Conservation (phyloP, 768 basidiomycete species). For the Termitomyces sp. region DNA sequence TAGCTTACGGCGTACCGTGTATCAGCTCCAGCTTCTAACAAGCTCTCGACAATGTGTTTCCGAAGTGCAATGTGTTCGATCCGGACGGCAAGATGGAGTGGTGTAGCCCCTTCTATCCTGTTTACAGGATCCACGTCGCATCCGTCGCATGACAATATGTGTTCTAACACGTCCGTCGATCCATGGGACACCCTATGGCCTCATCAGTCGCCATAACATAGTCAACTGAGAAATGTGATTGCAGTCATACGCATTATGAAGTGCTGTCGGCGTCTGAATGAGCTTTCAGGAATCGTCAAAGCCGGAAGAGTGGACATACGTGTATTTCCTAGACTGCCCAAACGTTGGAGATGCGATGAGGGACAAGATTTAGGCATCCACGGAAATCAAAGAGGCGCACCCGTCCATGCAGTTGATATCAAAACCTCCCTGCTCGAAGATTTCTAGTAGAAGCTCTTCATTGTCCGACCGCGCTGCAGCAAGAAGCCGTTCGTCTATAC, state of each 20-base stretch:
- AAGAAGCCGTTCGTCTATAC: conserved; percentile 63
- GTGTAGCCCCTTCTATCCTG: conserved; percentile 63
- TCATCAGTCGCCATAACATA: neutral
- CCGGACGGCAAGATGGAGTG: conserved; percentile 68
- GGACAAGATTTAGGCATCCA: neutral
- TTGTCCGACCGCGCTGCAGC: conserved; percentile 72
- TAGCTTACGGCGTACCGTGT: conserved; percentile 40
- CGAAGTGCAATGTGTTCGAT: conserved; percentile 53
- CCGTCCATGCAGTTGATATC: conserved; percentile 79
- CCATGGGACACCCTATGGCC: conserved; percentile 46
- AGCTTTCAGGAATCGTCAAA: neutral
- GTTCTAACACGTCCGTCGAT: conserved; percentile 60
- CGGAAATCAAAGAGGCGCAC: conserved; percentile 37
- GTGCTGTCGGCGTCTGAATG: conserved; percentile 32
- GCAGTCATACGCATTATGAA: conserved; percentile 59
- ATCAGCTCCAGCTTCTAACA: conserved; percentile 80
- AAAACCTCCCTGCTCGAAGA: conserved; percentile 51
- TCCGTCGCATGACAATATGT: conserved; percentile 65
- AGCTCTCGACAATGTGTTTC: conserved; percentile 47
- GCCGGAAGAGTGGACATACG: conserved; percentile 38
- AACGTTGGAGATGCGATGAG: neutral
- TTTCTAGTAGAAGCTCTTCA: conserved; percentile 57
- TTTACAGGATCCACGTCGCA: conserved; percentile 84
- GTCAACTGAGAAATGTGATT: neutral
- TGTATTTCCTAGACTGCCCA: conserved; percentile 66